Base-by-base conservation (phyloP, 139 green algal genomes). In the Edaphochlamys debaryana region DNA sequence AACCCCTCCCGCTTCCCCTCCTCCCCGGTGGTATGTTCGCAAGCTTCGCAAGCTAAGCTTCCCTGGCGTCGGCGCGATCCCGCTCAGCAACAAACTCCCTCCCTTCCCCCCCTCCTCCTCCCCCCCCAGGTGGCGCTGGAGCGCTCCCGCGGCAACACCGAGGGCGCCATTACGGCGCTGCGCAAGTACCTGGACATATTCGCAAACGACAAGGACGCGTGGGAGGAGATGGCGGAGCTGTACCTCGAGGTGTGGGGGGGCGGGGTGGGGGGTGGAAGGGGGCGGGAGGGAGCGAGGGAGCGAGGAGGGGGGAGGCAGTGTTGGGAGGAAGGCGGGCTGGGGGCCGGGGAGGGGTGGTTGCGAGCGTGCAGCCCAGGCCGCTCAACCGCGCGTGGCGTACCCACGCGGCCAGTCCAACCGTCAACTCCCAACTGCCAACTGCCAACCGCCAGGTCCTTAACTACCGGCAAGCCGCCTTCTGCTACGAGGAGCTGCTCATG, bases 401-500 rank as follows among this genome's bases (percentile, higher is more conserved):
- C n/a, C n/a, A n/a, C n/a, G n/a, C n/a, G n/a, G n/a, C n/a, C n/a
- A n/a, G n/a, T n/a, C n/a, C n/a, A n/a, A n/a, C n/a, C n/a, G n/a
- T n/a, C n/a, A n/a, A n/a, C n/a, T n/a, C n/a, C n/a, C n/a, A n/a
- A n/a, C n/a, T n/a, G n/a, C n/a, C n/a, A n/a, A n/a, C n/a, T n/a
- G n/a, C n/a, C n/a, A n/a, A n/a, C n/a, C n/a, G n/a, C n/a, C n/a
- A 95, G 91, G 67, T 79, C 34, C 82, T 89, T 32, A 89, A 95
- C 86, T 97, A 94, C 89, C 87, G 89, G n/a, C 93, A 98, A 81
- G 95, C 95, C 1, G 90, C 92, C 0, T 96, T 95, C 79, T 98
- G 95, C 90, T 90, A 93, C 40, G 95, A 98, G 82, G 95, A 98
- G 92, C 84, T 98, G 30, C 74, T 98, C n/a, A 87, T 96, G 86